Evolutionary conservation across 768 basidiomycete species (phyloP).

Genomic region (Infundibulicybe gibba): DNA sequence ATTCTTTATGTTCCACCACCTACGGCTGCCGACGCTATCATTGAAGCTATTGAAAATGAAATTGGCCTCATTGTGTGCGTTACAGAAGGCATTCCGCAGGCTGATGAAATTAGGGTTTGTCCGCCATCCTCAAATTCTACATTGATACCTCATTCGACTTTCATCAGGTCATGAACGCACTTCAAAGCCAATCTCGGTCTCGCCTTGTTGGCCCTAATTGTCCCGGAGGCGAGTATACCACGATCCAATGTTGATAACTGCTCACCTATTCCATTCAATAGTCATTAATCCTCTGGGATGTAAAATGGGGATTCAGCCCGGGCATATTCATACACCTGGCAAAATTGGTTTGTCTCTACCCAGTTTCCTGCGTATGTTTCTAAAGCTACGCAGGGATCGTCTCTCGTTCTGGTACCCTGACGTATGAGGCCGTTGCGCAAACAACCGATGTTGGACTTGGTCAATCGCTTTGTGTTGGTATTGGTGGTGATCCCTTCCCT

Average conservation of each 20-base stretch:
- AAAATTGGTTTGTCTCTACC: slow-evolving; percentile 69
- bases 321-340: slow-evolving; percentile 96
- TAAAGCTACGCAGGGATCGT: slow-evolving; percentile 67
- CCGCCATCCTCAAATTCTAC: neutral
- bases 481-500: slow-evolving; percentile 96
- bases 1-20: slow-evolving; percentile 99
- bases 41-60: slow-evolving; percentile 98
- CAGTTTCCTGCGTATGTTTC: neutral
- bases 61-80: slow-evolving; percentile 97
- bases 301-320: slow-evolving; percentile 99
- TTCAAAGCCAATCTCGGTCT: slow-evolving; percentile 91
- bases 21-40: slow-evolving; percentile 91
- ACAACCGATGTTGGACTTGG: slow-evolving; percentile 95
- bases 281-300: slow-evolving; percentile 96
- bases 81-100: slow-evolving; percentile 97
- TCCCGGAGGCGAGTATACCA: slow-evolving; percentile 59
- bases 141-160: slow-evolving; percentile 1
- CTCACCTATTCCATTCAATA: slow-evolving; percentile 12
- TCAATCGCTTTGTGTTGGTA: slow-evolving; percentile 94
- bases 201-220: slow-evolving; percentile 98
- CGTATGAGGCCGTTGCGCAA: slow-evolving; percentile 98
- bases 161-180: slow-evolving; percentile 89
- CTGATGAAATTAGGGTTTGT: slow-evolving; percentile 88
- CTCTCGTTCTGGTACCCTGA: slow-evolving; percentile 92
- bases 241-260: neutral